Conservation (phyloP, 2,329 filamentous ascomycete genomes). For the Chrysoporthe austroafricana region DNA sequence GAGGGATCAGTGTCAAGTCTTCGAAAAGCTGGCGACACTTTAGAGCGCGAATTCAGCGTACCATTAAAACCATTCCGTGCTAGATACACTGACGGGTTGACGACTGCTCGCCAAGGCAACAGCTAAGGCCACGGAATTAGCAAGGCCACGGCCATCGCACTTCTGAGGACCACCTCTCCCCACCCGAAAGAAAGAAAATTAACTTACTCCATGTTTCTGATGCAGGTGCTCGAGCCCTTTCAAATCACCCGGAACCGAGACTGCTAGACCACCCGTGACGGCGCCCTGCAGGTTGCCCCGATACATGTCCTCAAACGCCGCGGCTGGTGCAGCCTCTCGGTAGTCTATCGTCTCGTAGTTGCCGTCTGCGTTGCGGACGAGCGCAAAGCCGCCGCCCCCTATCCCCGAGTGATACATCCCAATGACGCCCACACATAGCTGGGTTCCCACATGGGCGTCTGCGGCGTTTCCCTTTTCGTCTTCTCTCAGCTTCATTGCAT, state of each 20-base stretch:
- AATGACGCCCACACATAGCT: conserved; percentile 75
- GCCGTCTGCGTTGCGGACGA: conserved; percentile 74
- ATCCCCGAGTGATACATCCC: conserved; percentile 83
- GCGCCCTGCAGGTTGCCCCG: conserved; percentile 69
- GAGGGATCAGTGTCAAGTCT: background rate
- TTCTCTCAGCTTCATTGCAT: background rate
- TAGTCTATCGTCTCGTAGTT: conserved; percentile 88
- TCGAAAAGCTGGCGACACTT: background rate
- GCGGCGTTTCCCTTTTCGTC: conserved; percentile 68
- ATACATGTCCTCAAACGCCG: conserved; percentile 85
- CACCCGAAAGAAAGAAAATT: too few species aligned
- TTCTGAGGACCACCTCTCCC: background rate
- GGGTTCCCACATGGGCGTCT: conserved; percentile 75
- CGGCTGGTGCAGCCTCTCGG: conserved; percentile 82
- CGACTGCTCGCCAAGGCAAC: conserved; percentile 71
- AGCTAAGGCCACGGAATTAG: conserved; percentile 36
- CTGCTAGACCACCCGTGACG: conserved; percentile 72
- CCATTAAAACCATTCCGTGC: conserved; percentile 73
- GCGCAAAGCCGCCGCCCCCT: conserved; percentile 88
- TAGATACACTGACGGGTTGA: conserved; percentile 73
- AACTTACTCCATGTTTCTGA: conserved; percentile 64
- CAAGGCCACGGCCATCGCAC: background rate
- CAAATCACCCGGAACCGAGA: conserved; percentile 74
- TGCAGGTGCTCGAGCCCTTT: conserved; percentile 81
- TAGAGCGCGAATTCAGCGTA: conserved; percentile 29